Percentiles rank a stretch among this genome's conserved stretches.
phyloP scores from a whole-genome alignment of 164 flowering plant species.

The Vitis amurensis region DNA sequence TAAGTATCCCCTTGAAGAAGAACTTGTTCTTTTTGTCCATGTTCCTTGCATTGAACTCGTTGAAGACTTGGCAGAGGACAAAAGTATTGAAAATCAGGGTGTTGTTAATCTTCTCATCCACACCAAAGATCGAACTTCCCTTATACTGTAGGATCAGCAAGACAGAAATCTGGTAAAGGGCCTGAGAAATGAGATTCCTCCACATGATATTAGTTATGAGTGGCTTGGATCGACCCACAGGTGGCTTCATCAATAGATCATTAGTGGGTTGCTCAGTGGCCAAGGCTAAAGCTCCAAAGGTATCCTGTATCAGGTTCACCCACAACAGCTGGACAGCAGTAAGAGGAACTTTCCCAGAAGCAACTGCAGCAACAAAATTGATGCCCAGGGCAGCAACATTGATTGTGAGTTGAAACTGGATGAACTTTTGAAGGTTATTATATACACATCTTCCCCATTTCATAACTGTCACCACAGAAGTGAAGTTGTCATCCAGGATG shows the following conservation, averaged over 20 bases:
- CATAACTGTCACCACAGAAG: conserved; percentile 36
- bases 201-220: conserved; percentile 39
- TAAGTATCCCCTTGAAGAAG: conserved; percentile 28
- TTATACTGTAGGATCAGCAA: conserved; percentile 34
- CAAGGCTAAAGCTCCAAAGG: conserved; percentile 40
- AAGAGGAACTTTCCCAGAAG: conserved; percentile 36
- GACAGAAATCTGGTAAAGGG: conserved; percentile 34
- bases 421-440: conserved; percentile 48
- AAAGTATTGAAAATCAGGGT: conserved; percentile 31
- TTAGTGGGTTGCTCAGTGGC: conserved; percentile 34
- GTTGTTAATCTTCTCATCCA: no score
- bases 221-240: conserved; percentile 33
- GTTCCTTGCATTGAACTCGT: conserved; percentile 38
- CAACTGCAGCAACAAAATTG: conserved; percentile 37
- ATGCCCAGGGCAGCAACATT: conserved; percentile 41
- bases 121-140: conserved; percentile 11
- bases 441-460: conserved; percentile 47
- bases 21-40: conserved; percentile 32
- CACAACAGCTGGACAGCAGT: conserved; percentile 43
- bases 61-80: conserved; percentile 46
- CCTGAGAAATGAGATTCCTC: conserved; percentile 38
- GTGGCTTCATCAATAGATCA: conserved; percentile 31
- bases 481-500: conserved; percentile 41
- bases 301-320: conserved; percentile 51
- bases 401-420: conserved; percentile 52